Conservation (phyloP, 177 flowering plant species). For the Vitis hybrid region DNA sequence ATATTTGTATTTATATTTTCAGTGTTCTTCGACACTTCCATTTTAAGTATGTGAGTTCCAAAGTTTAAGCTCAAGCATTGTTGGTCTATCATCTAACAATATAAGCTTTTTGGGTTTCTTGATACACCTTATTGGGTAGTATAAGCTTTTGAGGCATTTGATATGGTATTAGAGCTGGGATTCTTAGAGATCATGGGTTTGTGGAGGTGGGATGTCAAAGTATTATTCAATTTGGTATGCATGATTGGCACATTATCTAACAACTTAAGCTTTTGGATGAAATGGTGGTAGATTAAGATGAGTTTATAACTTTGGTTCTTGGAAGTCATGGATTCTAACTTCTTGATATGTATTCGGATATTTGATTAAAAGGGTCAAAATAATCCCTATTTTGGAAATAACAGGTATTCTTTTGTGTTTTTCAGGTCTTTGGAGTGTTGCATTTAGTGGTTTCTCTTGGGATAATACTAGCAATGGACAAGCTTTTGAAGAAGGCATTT, state of each 20-base stretch:
- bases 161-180: no score
- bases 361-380: neutral
- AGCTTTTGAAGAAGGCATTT: constrained; percentile 72
- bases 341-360: neutral
- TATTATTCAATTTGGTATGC: no score
- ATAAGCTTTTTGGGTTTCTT: no score
- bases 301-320: no score
- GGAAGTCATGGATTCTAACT: no score
- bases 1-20: neutral
- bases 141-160: no score
- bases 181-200: no score
- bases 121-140: no score
- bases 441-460: constrained; percentile 86
- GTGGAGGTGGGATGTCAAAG: no score
- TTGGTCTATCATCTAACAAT: neutral
- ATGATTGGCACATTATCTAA: no score
- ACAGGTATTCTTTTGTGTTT: constrained; percentile 2
- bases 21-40: neutral
- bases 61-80: neutral
- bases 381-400: neutral
- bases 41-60: neutral
- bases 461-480: constrained; percentile 75
- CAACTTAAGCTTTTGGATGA: neutral
- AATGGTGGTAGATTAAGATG: neutral
- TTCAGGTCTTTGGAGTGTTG: constrained; percentile 49